Evolutionary conservation across 2,329 filamentous ascomycete genomes (phyloP).

Genomic region (Dactylellina leptospora): DNA sequence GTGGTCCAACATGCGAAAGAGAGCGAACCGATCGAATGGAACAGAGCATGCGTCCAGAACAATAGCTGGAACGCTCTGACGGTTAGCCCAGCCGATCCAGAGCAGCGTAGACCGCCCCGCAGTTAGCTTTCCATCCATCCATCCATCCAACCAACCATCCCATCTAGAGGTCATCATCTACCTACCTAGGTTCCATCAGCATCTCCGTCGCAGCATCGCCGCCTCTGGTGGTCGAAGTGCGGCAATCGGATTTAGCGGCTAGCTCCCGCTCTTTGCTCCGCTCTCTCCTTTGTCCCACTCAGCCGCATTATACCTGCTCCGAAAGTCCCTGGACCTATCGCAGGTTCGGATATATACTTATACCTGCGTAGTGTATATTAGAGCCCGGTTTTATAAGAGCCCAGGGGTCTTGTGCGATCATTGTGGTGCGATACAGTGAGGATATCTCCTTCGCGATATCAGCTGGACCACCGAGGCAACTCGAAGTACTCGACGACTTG

Average conservation of each 20-base stretch:
- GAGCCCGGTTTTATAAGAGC: too few relatives aligned
- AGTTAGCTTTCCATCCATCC: conserved; percentile 17
- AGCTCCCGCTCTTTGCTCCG: background rate
- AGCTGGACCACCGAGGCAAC: too few relatives aligned
- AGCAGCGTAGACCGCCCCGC: conserved; percentile 20
- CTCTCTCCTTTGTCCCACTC: background rate
- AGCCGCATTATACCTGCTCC: conserved; percentile 5
- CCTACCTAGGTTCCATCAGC: too few relatives aligned
- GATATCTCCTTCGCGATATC: too few relatives aligned
- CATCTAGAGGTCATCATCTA: too few relatives aligned
- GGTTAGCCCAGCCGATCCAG: conserved; percentile 28
- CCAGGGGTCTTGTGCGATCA: too few relatives aligned
- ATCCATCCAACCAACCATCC: conserved; percentile 28
- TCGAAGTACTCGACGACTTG: too few relatives aligned
- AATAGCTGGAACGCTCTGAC: conserved; percentile 17
- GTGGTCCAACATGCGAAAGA: conserved; percentile 1
- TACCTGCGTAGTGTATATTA: too few relatives aligned
- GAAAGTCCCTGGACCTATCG: conserved; percentile 1
- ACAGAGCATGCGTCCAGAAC: background rate
- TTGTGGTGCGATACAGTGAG: too few relatives aligned
- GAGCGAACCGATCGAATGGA: conserved; percentile 10
- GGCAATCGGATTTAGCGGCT: conserved; percentile 11
- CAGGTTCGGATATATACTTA: too few relatives aligned
- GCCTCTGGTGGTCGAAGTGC: background rate
- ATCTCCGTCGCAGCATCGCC: too few relatives aligned